Conservation (phyloP, 345 rosid species). For the Microcos paniculata region DNA sequence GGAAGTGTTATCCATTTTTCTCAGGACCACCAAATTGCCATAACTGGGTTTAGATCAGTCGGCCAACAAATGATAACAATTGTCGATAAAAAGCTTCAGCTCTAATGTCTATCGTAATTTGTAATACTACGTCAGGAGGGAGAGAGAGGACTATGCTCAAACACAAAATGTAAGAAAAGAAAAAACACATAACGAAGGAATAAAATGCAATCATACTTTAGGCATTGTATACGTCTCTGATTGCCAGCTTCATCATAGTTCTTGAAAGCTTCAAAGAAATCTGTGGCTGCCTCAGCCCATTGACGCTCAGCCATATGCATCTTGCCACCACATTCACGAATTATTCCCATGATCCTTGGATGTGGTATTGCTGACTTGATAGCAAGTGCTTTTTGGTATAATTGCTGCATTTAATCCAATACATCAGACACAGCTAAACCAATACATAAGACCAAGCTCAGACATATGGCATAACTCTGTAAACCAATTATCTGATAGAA, state of each 20-base stretch:
- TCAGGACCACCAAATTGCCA: neutral
- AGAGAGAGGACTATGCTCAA: neutral
- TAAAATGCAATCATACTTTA: slow-evolving; percentile 59
- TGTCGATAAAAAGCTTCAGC: neutral
- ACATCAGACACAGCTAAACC: slow-evolving; percentile 15
- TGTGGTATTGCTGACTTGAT: slow-evolving; percentile 99
- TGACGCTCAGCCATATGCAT: slow-evolving; percentile 99
- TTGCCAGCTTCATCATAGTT: slow-evolving; percentile 99
- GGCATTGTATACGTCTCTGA: slow-evolving; percentile 96
- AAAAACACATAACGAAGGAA: neutral
- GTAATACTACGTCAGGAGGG: neutral
- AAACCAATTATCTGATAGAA: neutral
- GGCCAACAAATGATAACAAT: neutral
- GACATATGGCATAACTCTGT: neutral
- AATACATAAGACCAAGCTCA: slow-evolving; percentile 5
- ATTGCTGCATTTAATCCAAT: slow-evolving; percentile 64
- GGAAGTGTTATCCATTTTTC: neutral
- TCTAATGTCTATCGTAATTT: neutral
- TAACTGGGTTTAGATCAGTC: neutral
- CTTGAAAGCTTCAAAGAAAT: slow-evolving; percentile 99
- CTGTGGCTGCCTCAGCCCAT: slow-evolving; percentile 99
- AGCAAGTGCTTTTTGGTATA: slow-evolving; percentile 96
- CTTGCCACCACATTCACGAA: slow-evolving; percentile 99
- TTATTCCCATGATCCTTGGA: slow-evolving; percentile 99
- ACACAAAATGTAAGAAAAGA: neutral